Base-by-base conservation (phyloP, 2,329 filamentous ascomycete species). In the Cercospora sp. region DNA sequence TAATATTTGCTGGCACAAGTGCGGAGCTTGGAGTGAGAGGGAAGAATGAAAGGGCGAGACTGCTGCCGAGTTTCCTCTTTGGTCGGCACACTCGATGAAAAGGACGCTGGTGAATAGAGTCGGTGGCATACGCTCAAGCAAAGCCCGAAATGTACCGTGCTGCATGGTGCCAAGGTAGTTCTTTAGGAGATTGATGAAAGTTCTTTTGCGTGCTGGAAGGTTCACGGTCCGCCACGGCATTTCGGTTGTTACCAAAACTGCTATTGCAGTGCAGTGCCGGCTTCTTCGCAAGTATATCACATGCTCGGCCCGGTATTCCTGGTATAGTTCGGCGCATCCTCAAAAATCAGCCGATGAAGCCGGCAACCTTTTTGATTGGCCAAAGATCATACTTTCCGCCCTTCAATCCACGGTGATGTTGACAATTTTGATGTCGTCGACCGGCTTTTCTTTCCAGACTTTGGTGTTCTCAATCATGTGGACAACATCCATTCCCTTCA, bases 401-500 rank as follows among this genome's bases (percentile, higher is more conserved):
- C 43, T 49, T 59, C 45, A 66, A 13, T 61, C 63, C 9, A 68
- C 49, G 30, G 37, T 76, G 74, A 99, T 97, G 78, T 92, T 97
- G 67, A 99, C 88, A 73, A 99, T 97, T 82, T 97, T 98, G 76
- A 99, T 94, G 79, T 99, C 95, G 76, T 97, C 93, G 79, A 97
- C 92, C 0, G 95, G 95, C 83, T 94, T 97, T 82, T 99, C 96
- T 84, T 90, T 90, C 80, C 91, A 89, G 3, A 93, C 93, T 78
- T 91, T 91, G 16, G 87, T 86, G 78, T 96, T 97, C 82, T 99
- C 95, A 78, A 99, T 99, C 83, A 90, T 92, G 80, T 98, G 93
- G 69, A 99, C 90, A 21, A 99, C 93, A 79, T 99, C 95, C 77
- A 98, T 83, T 0, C 95, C 95, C 77, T 94, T 91, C 43, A 94